Evolutionary conservation across 495 filamentous ascomycete genomes (phyloP), one percentile per base, ranked within the genome.

Genomic region (Tuber umbilicatum): DNA sequence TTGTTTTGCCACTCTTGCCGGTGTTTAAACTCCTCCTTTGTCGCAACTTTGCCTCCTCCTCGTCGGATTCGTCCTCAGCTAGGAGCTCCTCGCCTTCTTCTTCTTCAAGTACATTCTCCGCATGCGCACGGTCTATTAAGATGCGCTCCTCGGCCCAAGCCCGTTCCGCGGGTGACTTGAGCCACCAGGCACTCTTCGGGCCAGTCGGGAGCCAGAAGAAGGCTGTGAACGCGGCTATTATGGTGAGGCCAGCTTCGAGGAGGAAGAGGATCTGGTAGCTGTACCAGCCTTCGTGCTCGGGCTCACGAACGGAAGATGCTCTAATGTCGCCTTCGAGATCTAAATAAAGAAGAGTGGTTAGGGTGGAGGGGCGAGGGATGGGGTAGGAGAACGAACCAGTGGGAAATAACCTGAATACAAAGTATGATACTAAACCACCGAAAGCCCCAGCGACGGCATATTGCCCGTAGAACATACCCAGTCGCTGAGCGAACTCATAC

Each of bases 181-280:
- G 81, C 79, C 89, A 90, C 89, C 89, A 90, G 0, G 88, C 87
- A 4, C 82, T 84, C 1, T 84, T 84, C 0, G 85, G 86, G 1
- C 84, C 85, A 7, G 83, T 82, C 2, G 88, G 86, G 0, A 90
- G 82, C 86, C 86, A 88, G 70, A 86, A 79, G 73, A 85, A 86
- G 9, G 86, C 85, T 1, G 83, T 70, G 6, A 86, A 70, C 0
- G 88, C 88, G 39, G 87, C 70, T 5, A 84, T 23, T 23, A 87
- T 83, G 7, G 87, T 90, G 14, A 84, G 73, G 2, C 75, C 75
- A 6, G 87, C 88, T 80, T 90, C 87, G 42, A 89, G 83, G 73
- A 89, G 75, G 77, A 90, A 90, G 5, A 90, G 83, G 27, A 87
- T 83, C 79, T 89, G 86, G 85, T 89, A 89, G 73, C 83, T 85